Evolutionary conservation across 2,329 filamentous ascomycete species (phyloP).

Genomic region (Claviceps monticola): DNA sequence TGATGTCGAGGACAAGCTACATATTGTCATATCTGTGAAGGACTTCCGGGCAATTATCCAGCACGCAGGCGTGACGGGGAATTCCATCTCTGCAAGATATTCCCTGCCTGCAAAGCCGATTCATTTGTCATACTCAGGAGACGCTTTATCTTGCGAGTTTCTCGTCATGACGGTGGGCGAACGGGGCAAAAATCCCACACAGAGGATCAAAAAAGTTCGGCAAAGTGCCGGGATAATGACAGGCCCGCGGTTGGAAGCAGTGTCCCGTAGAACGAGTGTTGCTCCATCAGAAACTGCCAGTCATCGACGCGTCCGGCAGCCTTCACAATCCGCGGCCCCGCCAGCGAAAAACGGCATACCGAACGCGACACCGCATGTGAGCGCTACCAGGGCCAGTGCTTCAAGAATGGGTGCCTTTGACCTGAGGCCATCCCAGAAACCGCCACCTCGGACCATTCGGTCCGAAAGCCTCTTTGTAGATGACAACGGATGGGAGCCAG

Average conservation of each 20-base stretch:
- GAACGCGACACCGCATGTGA: constrained; percentile 20
- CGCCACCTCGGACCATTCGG: constrained; percentile 42
- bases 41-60: constrained; percentile 69
- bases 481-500: constrained; percentile 63
- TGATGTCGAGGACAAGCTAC: constrained; percentile 57
- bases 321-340: constrained; percentile 2
- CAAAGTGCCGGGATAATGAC: constrained; percentile 22
- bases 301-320: constrained; percentile 10
- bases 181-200: constrained; percentile 32
- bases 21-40: constrained; percentile 70
- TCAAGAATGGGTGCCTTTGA: constrained; percentile 26
- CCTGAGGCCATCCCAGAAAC: constrained; percentile 38
- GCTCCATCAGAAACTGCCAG: constrained; percentile 21
- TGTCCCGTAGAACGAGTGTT: constrained; percentile 29
- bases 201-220: constrained; percentile 32
- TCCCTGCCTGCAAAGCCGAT: constrained; percentile 58
- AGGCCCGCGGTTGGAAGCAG: constrained; percentile 32
- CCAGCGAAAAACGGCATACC: constrained; percentile 5
- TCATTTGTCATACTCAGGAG: constrained; percentile 55
- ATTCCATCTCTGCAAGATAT: constrained; percentile 54
- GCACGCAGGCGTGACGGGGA: constrained; percentile 57
- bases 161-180: constrained; percentile 74
- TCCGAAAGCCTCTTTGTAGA: constrained; percentile 63
- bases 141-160: constrained; percentile 60
- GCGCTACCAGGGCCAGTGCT: constrained; percentile 20